Evolutionary conservation across 805 yeast species (phyloP), one percentile per base, ranked within the genome.

Genomic region (Teunomyces panamensis): DNA sequence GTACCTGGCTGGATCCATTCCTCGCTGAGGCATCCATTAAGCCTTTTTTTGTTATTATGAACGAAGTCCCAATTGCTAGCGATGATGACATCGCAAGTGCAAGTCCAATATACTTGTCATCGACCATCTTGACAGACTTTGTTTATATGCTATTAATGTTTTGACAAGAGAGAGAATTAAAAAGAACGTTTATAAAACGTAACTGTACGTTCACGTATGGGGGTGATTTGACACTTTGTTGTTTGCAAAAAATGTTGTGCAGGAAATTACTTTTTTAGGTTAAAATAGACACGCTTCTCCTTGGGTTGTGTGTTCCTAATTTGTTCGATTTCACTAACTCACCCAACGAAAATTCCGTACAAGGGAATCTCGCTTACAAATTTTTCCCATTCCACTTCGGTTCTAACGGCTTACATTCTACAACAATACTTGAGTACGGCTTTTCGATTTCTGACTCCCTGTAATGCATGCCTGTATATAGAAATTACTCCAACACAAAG

Each of bases 21-120:
- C 76, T 71, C 49, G 75, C 73, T 11, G 85, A 75, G 1, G 92
- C 86, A 49, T 84, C 84, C 64, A 83, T 78, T 27, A 90, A 78
- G 9, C 96, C 97, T 62, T 86, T 84, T 65, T 89, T 89, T 26
- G 97, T 89, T 63, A 89, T 83, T 56, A 89, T 90, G 66, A 89
- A 90, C 1, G 94, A 87, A 8, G 91, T 83, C 17, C 97, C 97
- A 50, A 89, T 89, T 30, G 96, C 96, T 58, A 89, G 70, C 16
- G 96, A 89, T 42, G 92, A 84, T 53, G 89, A 79, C 67, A 89
- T 83, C 47, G 97, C 97, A 56, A 89, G 77, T 10, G 89, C 91
- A 50, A 89, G 79, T 16, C 97, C 97, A 51, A 89, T 86, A 63
- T 87, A 89, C 64, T 90, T 89, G 53, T 89, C 96, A 58, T 89